Conservation (phyloP, 2,329 filamentous ascomycete species). For the Aureobasidium sp. region DNA sequence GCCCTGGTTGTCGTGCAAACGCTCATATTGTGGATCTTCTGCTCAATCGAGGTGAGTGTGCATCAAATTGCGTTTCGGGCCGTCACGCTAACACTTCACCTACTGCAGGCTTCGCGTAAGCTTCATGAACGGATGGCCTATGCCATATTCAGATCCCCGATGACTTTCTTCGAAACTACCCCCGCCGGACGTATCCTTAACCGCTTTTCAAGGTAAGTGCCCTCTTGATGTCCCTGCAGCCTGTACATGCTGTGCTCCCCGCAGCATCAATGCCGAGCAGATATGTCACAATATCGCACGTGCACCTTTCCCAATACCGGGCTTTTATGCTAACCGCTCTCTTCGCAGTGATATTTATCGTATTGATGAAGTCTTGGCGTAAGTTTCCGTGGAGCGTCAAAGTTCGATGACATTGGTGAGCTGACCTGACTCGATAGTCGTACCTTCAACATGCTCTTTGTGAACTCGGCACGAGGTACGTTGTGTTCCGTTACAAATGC, state of each 20-base stretch:
- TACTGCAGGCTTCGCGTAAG: constrained; percentile 73
- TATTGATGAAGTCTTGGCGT: constrained; percentile 85
- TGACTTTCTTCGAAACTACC: constrained; percentile 98
- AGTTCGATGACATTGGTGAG: constrained; percentile 6
- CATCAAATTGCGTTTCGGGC: constrained; percentile 11
- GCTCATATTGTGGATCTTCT: constrained; percentile 97
- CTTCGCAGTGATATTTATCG: constrained; percentile 62
- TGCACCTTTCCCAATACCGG: constrained; percentile 6
- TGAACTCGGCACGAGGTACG: constrained; percentile 44
- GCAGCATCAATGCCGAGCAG: not conserved
- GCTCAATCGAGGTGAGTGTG: constrained; percentile 78
- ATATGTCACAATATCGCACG: not conserved
- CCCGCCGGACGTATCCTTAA: constrained; percentile 95
- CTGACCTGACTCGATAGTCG: constrained; percentile 43
- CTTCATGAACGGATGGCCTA: constrained; percentile 96
- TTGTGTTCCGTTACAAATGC: constrained; percentile 17
- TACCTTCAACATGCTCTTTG: constrained; percentile 85
- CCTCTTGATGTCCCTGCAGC: constrained; percentile 14
- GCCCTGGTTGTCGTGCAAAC: constrained; percentile 84
- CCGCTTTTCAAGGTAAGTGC: constrained; percentile 74
- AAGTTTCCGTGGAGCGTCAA: constrained; percentile 28
- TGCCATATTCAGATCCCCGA: constrained; percentile 93
- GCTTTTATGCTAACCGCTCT: constrained; percentile 11
- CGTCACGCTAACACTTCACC: constrained; percentile 21
- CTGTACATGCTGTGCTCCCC: not conserved